Percentiles rank a stretch among this genome's conserved stretches.
Conservation (phyloP, 306 rosid species). For the Casuarina glauca region DNA sequence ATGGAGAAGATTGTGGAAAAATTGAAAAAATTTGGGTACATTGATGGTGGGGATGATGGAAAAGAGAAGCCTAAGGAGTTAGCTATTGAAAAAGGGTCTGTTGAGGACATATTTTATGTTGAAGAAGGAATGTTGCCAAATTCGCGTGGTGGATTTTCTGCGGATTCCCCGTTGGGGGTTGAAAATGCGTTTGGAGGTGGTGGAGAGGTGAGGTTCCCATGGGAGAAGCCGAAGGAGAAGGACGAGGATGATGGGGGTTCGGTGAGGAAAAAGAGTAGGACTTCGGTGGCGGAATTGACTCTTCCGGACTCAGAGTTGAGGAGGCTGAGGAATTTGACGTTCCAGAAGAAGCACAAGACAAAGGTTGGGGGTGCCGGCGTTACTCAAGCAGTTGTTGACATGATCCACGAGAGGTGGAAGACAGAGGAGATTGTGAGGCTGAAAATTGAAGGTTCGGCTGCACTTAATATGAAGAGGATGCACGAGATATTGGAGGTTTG, state of each 20-base stretch:
- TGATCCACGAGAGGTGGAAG: constrained; percentile 90
- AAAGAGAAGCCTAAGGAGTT: constrained; percentile 34
- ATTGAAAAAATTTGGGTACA: constrained; percentile 78
- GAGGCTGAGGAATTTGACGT: constrained; percentile 75
- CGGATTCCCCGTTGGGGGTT: constrained; percentile 62
- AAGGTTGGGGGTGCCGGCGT: constrained; percentile 84
- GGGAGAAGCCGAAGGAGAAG: constrained; percentile 74
- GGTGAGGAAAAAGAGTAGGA: constrained; percentile 46
- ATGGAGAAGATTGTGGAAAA: constrained; percentile 88
- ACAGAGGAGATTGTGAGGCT: constrained; percentile 79
- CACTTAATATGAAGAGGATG: constrained; percentile 94
- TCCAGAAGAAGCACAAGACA: constrained; percentile 95
- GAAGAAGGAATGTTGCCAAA: constrained; percentile 94
- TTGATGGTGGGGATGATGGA: constrained; percentile 40
- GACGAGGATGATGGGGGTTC: constrained; percentile 36
- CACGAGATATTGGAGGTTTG: constrained; percentile 96
- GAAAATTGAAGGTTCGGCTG: constrained; percentile 85
- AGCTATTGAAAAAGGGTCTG: constrained; percentile 84
- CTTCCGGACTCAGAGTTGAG: constrained; percentile 89
- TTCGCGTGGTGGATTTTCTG: constrained; percentile 72
- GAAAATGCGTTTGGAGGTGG: constrained; percentile 60
- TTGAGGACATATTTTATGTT: constrained; percentile 78
- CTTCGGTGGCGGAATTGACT: constrained; percentile 80
- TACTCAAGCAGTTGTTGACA: constrained; percentile 80
- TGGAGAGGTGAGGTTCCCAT: constrained; percentile 81